phyloP scores from a whole-genome alignment of 352 stramenopile species.

The Phytophthora lateralis region DNA sequence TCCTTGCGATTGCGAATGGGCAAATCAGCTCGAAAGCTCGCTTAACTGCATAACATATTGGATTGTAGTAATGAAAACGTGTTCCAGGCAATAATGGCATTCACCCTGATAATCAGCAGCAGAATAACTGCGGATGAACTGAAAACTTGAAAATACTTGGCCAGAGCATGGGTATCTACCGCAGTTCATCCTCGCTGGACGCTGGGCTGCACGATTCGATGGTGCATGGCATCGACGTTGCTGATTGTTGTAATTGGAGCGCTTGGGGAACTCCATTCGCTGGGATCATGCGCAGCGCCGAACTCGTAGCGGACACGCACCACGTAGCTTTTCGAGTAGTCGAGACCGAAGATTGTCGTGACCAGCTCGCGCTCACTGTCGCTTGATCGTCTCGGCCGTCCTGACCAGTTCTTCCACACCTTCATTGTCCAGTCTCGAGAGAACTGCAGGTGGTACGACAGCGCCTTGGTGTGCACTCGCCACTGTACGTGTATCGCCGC shows the following conservation, averaged over 20 bases:
- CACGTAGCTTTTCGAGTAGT: slow-evolving; percentile 79
- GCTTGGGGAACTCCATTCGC: slow-evolving; percentile 72
- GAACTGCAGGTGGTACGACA: slow-evolving; percentile 74
- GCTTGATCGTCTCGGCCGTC: slow-evolving; percentile 43
- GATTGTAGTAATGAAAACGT: background rate
- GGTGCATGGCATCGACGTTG: slow-evolving; percentile 34
- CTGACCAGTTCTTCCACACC: slow-evolving; percentile 82
- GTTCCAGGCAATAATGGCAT: slow-evolving; percentile 6
- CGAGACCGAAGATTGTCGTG: slow-evolving; percentile 70
- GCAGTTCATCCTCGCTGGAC: slow-evolving; percentile 18
- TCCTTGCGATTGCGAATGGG: too few relatives aligned
- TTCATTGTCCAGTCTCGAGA: slow-evolving; percentile 76
- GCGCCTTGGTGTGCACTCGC: slow-evolving; percentile 52
- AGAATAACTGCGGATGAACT: too few relatives aligned
- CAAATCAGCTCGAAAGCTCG: too few relatives aligned
- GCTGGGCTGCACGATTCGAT: slow-evolving; percentile 31
- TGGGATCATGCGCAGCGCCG: slow-evolving; percentile 37
- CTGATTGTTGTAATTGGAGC: slow-evolving; percentile 47
- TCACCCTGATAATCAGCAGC: too few relatives aligned
- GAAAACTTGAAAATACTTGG: background rate
- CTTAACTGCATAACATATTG: background rate
- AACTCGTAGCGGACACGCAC: slow-evolving; percentile 78
- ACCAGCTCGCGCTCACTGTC: slow-evolving; percentile 63
- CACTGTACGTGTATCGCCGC: slow-evolving; percentile 68
- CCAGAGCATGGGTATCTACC: background rate